Evolutionary conservation across 106 monocot species (phyloP).

Genomic region (Narthecium ossifragum): DNA sequence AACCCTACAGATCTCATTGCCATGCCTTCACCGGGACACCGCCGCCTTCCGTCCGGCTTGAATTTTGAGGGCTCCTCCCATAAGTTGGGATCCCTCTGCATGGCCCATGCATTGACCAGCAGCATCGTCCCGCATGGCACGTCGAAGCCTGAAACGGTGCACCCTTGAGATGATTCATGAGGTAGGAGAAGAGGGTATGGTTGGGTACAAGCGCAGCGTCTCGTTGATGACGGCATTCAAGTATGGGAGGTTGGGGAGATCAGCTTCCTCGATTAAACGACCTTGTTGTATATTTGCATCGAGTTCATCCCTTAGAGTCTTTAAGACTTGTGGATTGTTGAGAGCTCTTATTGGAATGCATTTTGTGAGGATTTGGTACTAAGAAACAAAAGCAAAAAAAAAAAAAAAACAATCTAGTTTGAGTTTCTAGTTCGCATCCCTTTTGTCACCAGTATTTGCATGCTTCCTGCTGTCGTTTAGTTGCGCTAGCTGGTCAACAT

Average conservation of each 20-base stretch:
- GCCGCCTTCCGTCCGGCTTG: constrained; percentile 12
- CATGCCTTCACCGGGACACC: constrained; percentile 19
- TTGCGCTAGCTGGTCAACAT: too few relatives aligned
- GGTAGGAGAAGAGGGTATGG: not conserved
- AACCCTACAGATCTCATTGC: constrained; percentile 8
- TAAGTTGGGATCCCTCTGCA: constrained; percentile 3
- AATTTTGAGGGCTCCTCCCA: constrained; percentile 1
- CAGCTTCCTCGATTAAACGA: not conserved
- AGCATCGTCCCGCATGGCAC: not conserved
- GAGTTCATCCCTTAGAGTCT: constrained; percentile 14
- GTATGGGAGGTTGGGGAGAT: not conserved
- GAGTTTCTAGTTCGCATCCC: too few relatives aligned
- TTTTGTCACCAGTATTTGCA: too few relatives aligned
- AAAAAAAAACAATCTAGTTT: too few relatives aligned
- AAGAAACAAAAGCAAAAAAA: too few relatives aligned
- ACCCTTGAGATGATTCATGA: not conserved
- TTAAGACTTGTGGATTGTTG: constrained; percentile 16
- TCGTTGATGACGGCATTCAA: not conserved
- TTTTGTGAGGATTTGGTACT: too few relatives aligned
- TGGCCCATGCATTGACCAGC: constrained; percentile 2
- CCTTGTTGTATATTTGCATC: constrained; percentile 1
- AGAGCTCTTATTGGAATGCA: too few relatives aligned
- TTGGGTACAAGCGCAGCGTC: not conserved
- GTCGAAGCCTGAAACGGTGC: not conserved
- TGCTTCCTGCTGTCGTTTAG: too few relatives aligned